Evolutionary conservation across 2,329 filamentous ascomycete species (phyloP), one percentile per base, ranked within the genome.

Genomic region (Cladosporium sp.): DNA sequence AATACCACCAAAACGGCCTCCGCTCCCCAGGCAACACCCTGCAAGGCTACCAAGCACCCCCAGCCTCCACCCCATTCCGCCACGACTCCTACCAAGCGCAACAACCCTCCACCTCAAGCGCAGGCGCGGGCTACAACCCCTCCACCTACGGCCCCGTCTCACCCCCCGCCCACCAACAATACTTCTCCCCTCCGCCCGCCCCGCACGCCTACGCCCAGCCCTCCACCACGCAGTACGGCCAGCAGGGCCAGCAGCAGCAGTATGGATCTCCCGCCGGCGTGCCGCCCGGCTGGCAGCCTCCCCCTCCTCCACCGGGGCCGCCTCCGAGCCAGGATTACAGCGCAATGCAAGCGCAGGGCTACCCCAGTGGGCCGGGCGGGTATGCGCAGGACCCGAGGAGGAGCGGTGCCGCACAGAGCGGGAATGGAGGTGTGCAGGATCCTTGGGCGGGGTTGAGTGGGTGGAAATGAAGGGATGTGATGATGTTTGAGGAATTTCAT

Each of bases 391-490:
- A 65, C 38, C 72, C 74, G 50, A 72, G 72, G 17, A 67, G 71
- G 53, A 64, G 64, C 27, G 68, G 70, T n/a, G n/a, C n/a, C n/a
- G n/a, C n/a, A 42, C 71, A 70, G 51, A 68, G 57, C 63, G 42
- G 29, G 7, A 36, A n/a, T 36, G 42, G 67, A 64, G n/a, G 55
- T 50, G 36, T 54, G 37, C 54, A 59, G 54, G 83, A 89, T 73
- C 85, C 84, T 7, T 89, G 84, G 84, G 83, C 84, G 13, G 85
- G 84, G 4, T 66, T 89, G 58, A 85, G 79, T 70, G 80, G 78
- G 40, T 88, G 84, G 84, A 86, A 85, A 66, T 86, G 57, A 64
- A 41, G 19, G 15, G n/a, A n/a, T 27, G n/a, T n/a, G n/a, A n/a
- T 29, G 22, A n/a, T n/a, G n/a, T 4, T 9, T 5, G 22, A 9